Base-by-base conservation (phyloP, 2,329 filamentous ascomycete species). In the Arthrobotrys iridis region DNA sequence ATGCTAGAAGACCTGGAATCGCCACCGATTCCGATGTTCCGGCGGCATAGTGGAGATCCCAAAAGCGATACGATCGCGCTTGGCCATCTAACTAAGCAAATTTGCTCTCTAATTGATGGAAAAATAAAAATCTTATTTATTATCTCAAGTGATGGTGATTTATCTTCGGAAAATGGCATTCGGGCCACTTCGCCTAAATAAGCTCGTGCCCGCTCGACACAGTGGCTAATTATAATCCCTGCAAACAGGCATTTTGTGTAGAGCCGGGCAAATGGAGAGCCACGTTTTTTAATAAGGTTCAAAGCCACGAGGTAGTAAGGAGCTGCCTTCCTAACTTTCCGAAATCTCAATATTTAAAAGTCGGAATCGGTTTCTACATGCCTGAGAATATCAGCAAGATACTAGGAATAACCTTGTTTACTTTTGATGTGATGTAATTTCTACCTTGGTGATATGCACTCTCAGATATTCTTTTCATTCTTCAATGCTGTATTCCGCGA, bases 161-260 rank as follows among this genome's bases (percentile, higher is more conserved):
- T n/a, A n/a, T n/a, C n/a, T n/a, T n/a, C n/a, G 37, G 13, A 24
- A 10, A 5, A 24, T 33, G 46, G 46, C 28, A 33, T 33, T 52
- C 46, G 46, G 26, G 46, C 46, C 46, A 33, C 11, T 33, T 35
- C 46, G 46, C 46, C 46, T 52, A 52, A 52, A 52, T 52, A 52
- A 35, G 26, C 26, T 20, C 26, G 26, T 6, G 24, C 8, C 33
- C 26, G 46, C 46, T 50, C 46, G 28, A 33, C 13, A 33, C n/a
- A 15, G 18, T 52, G 46, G 46, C 46, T 52, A 52, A 52, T 52
- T 8, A 8, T 13, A 20, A 52, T 52, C 46, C 46, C 46, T 52
- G 46, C 22, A 28, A 20, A 52, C n/a, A 15, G 24, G 13, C 45
- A n/a, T 30, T 20, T 20, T 20, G n/a, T 3, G 4, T 52, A 33